phyloP scores from a whole-genome alignment of 2,329 filamentous ascomycete species.

The Ampelomyces quisqualis region DNA sequence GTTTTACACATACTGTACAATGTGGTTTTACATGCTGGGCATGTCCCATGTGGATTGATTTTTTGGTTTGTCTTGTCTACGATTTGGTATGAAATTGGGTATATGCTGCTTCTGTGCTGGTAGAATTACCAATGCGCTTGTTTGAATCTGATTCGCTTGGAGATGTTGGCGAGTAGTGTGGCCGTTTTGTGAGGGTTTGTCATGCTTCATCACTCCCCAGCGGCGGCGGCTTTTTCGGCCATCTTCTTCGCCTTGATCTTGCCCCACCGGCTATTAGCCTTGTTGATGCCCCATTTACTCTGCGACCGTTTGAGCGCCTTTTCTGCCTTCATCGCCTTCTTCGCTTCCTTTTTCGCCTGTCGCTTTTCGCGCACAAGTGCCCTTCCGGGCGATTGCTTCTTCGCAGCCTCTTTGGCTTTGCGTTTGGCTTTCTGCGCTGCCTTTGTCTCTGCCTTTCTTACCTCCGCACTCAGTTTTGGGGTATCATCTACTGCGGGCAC shows the following conservation, averaged over 20 bases:
- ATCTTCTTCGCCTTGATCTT: not conserved
- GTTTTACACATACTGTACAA: not conserved
- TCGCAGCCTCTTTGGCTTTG: conserved; percentile 7
- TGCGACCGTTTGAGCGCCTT: not conserved
- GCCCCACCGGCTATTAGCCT: not conserved
- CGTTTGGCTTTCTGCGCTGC: conserved; percentile 8
- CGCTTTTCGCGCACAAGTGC: not conserved
- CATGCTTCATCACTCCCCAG: not conserved
- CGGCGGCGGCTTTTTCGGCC: not conserved
- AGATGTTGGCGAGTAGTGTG: not conserved
- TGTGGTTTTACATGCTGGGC: not conserved
- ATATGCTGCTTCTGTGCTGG: too few species aligned
- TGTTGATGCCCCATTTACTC: not conserved
- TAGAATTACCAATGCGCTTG: too few species aligned
- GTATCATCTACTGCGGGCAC: not conserved
- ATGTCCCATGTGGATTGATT: not conserved
- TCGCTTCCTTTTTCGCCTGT: conserved; percentile 5
- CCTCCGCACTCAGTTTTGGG: not conserved
- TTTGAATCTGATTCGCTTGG: too few species aligned
- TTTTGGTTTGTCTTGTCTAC: not conserved
- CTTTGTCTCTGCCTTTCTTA: not conserved
- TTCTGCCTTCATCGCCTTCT: not conserved
- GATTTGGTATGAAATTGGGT: not conserved
- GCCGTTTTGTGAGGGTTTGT: not conserved
- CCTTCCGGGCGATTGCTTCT: conserved; percentile 5